phyloP scores from a whole-genome alignment of 176 grass and related monocot species.

The Musa troglodytarum region DNA sequence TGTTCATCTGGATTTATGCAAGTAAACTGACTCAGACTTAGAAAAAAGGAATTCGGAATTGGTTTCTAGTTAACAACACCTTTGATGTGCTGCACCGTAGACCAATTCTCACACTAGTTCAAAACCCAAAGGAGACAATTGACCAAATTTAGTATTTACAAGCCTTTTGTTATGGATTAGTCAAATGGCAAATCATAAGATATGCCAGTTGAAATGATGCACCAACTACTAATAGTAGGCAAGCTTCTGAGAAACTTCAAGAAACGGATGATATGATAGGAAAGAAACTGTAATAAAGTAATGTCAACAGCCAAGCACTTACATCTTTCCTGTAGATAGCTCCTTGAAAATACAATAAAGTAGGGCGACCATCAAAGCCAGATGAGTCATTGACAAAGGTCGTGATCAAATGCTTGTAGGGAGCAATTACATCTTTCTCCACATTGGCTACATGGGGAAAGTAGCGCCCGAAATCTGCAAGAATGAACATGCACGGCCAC shows the following conservation, averaged over 20 bases:
- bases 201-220: not conserved
- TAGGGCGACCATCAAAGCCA: slow-evolving; percentile 59
- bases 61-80: too few relatives aligned
- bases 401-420: slow-evolving; percentile 68
- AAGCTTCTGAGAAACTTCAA: too few relatives aligned
- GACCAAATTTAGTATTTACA: not conserved
- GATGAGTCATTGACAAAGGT: slow-evolving; percentile 54
- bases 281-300: not conserved
- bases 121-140: not conserved
- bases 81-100: not conserved
- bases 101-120: not conserved
- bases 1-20: not conserved
- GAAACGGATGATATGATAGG: not conserved
- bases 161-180: not conserved
- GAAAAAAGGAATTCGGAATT: not conserved
- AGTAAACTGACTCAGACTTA: not conserved
- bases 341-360: slow-evolving; percentile 69
- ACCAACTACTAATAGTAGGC: not conserved
- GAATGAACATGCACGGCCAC: slow-evolving; percentile 53
- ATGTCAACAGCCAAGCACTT: slow-evolving; percentile 12
- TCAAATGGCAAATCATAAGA: not conserved
- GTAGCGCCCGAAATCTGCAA: slow-evolving; percentile 90
- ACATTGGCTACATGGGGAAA: slow-evolving; percentile 62
- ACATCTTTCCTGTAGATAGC: slow-evolving; percentile 98
- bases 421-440: slow-evolving; percentile 84